Conservation (phyloP, 179 eudicot genomes). For the Beta corolliflora region DNA sequence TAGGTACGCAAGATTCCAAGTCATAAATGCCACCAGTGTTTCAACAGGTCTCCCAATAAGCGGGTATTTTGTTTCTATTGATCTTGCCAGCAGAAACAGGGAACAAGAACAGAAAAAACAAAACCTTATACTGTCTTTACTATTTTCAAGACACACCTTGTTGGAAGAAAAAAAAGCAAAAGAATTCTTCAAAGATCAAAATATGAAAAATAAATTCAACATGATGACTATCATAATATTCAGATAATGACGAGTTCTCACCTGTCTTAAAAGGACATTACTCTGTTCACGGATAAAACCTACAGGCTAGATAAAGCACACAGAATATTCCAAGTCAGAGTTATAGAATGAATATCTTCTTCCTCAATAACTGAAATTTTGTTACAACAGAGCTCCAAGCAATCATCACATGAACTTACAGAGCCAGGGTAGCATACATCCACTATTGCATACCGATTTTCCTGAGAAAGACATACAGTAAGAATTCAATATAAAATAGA, state of each 20-base stretch:
- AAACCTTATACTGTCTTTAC: neutral
- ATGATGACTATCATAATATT: neutral
- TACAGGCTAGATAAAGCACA: conserved; percentile 67
- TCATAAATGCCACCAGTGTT: neutral
- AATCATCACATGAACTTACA: conserved; percentile 48
- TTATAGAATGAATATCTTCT: conserved; percentile 16
- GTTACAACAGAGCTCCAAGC: conserved; percentile 17
- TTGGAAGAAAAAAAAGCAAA: conserved; percentile 2
- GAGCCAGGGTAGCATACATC: conserved; percentile 83
- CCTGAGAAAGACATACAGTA: conserved; percentile 49
- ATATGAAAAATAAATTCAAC: neutral
- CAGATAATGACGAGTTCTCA: conserved; percentile 28
- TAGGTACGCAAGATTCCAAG: neutral
- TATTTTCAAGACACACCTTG: neutral
- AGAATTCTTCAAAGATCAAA: neutral
- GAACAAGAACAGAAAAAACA: neutral
- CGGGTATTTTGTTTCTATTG: neutral
- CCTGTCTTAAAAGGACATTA: conserved; percentile 85
- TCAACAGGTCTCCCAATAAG: neutral
- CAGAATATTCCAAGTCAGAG: conserved; percentile 21
- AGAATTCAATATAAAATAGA: neutral
- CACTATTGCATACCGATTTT: conserved; percentile 80
- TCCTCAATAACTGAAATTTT: conserved; percentile 10
- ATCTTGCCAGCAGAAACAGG: neutral
- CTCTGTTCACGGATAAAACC: conserved; percentile 95